These are phyloP conservation scores for Onygenales sp. DNA, from an alignment of 2,329 filamentous ascomycete species.

Conservation along the genomic window DNA sequence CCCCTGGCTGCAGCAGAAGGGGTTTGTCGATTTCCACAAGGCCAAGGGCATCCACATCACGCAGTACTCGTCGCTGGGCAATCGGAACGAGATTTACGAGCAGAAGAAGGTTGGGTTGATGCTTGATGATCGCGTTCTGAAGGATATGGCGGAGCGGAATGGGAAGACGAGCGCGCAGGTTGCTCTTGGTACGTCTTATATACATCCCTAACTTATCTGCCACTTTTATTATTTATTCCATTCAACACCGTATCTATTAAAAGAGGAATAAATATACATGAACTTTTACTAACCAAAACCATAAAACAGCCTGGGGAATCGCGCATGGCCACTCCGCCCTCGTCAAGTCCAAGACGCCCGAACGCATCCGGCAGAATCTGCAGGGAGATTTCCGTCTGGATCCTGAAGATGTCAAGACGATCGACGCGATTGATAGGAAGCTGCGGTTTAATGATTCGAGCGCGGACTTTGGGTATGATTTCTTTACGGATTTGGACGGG, in stretches of 20 bases:
- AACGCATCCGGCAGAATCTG: slow-evolving; percentile 34
- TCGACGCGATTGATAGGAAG: slow-evolving; percentile 49
- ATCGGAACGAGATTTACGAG: slow-evolving; percentile 43
- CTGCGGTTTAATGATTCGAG: slow-evolving; percentile 54
- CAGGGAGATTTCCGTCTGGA: slow-evolving; percentile 50
- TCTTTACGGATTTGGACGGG: slow-evolving; percentile 51
- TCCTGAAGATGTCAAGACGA: slow-evolving; percentile 47
- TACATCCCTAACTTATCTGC: not conserved
- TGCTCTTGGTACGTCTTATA: slow-evolving; percentile 31
- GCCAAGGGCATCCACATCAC: slow-evolving; percentile 44
- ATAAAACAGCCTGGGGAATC: slow-evolving; percentile 42
- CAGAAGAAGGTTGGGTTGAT: slow-evolving; percentile 38
- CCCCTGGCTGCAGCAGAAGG: slow-evolving; percentile 42
- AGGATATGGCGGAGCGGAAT: slow-evolving; percentile 44
- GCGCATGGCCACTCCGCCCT: slow-evolving; percentile 43
- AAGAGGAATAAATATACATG: not conserved
- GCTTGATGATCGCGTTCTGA: slow-evolving; percentile 42
- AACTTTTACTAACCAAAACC: not conserved
- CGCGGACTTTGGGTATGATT: slow-evolving; percentile 46
- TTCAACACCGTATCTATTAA: not conserved
- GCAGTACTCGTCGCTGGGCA: slow-evolving; percentile 47
- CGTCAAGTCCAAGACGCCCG: slow-evolving; percentile 42
- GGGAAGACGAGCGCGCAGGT: slow-evolving; percentile 43
- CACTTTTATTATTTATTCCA: not conserved
- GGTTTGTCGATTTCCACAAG: slow-evolving; percentile 41